phyloP scores from a whole-genome alignment of 2,329 filamentous ascomycete genomes.

The Microcyclosporella mali region DNA sequence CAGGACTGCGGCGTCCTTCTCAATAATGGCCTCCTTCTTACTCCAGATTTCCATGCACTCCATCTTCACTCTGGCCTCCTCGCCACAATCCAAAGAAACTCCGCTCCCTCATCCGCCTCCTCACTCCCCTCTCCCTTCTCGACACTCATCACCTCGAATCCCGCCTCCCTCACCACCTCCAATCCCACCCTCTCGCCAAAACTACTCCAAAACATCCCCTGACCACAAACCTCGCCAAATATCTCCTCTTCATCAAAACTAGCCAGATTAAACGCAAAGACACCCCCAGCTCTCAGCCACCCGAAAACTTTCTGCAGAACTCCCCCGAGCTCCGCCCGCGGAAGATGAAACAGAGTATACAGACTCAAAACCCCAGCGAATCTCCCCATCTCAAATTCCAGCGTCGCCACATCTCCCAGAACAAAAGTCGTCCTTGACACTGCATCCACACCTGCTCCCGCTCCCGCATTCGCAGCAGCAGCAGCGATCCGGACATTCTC shows the following conservation, averaged over 20 bases:
- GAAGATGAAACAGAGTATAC: slow-evolving; percentile 25
- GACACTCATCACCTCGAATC: slow-evolving; percentile 27
- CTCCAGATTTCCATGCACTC: too few relatives aligned
- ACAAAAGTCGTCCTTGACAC: slow-evolving; percentile 12
- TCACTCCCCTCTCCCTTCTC: slow-evolving; percentile 19
- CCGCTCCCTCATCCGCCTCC: slow-evolving; percentile 22
- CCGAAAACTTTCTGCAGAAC: slow-evolving; percentile 16
- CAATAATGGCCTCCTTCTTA: too few relatives aligned
- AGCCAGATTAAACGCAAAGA: slow-evolving; percentile 21
- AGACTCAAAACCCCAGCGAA: slow-evolving; percentile 20
- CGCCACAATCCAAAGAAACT: slow-evolving; percentile 23
- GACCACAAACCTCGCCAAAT: slow-evolving; percentile 23
- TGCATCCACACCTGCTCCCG: slow-evolving; percentile 10
- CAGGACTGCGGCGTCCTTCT: too few relatives aligned
- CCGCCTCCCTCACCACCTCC: slow-evolving; percentile 32
- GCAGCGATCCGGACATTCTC: too few relatives aligned
- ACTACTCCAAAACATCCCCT: slow-evolving; percentile 26
- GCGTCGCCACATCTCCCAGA: slow-evolving; percentile 18
- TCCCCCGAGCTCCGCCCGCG: slow-evolving; percentile 17
- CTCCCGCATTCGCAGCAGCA: too few relatives aligned
- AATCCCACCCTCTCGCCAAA: slow-evolving; percentile 30
- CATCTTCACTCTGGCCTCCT: slow-evolving; percentile 14
- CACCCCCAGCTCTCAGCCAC: slow-evolving; percentile 21
- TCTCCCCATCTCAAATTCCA: slow-evolving; percentile 13
- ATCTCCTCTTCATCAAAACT: slow-evolving; percentile 23